Base-by-base conservation (phyloP, 2,329 filamentous ascomycete genomes). In the Arthrobotrys musiformis region DNA sequence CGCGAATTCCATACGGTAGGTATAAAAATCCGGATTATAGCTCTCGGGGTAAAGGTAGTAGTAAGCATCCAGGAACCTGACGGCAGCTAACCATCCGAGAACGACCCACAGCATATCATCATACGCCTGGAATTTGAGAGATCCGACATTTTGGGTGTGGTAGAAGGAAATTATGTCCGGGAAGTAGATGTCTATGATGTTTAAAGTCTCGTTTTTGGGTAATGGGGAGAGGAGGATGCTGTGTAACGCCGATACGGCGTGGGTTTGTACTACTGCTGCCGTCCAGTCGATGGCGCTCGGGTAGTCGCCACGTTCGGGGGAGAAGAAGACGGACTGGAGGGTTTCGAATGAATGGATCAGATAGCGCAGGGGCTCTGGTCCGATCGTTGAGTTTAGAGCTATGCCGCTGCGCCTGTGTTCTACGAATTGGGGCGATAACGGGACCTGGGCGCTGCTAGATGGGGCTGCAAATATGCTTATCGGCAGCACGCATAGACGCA, bases 81-180 rank as follows among this genome's bases (percentile, higher is more conserved):
- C 88, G 58, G 89, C 89, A 82, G 97, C 93, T 63, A 97, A 85
- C 94, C 94, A 97, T 78, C 91, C 93, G 40, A 98, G 86, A 1
- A 96, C 93, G 0, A 97, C 93, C 94, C 94, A 98, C 1, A 97
- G 88, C 85, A 97, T 97, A 82, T 98, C 94, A 82, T 97, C 94
- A 82, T 91, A 97, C 0, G 94, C 94, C 85, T 95, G 86, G 70
- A 89, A 89, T 50, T 92, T 88, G 60, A 97, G 87, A 28, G 88
- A 86, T 79, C 93, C 89, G 3, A 90, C 88, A 82, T 97, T 90
- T 82, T 98, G 93, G 19, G 92, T 93, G 82, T 94, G 97, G 82
- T 96, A 97, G 80, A 91, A 97, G 7, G 89, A 88, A 4, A 90
- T 85, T 0, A 90, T 85, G 73, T 97, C 92, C 0, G 89, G 88